These are phyloP conservation scores for Pezicula neosporulosa DNA, from an alignment of 2,329 filamentous ascomycete genomes.

Conservation along the genomic window DNA sequence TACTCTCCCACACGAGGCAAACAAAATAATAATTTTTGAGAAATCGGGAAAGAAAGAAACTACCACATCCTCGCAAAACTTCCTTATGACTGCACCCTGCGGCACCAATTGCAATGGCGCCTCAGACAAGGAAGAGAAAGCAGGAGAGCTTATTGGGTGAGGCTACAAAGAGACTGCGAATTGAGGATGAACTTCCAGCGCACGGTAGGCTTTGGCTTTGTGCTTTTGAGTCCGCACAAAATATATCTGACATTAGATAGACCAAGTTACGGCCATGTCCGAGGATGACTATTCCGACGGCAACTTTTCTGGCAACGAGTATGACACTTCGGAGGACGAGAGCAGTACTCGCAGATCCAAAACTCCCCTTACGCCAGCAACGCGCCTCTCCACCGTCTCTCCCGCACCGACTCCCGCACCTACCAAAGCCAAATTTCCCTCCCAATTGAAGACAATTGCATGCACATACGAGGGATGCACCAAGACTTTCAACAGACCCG, in stretches of 20 bases:
- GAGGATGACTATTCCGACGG: slow-evolving; percentile 36
- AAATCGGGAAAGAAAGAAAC: slow-evolving; percentile 4
- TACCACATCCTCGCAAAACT: slow-evolving; percentile 3
- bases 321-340: slow-evolving; percentile 26
- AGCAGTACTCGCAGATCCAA: slow-evolving; percentile 27
- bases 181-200: slow-evolving; percentile 9
- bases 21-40: not conserved
- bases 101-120: slow-evolving; percentile 16
- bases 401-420: slow-evolving; percentile 32
- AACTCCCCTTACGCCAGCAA: slow-evolving; percentile 45
- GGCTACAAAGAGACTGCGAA: slow-evolving; percentile 16
- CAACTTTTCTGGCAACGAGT: slow-evolving; percentile 31
- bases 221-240: slow-evolving; percentile 1
- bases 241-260: not conserved
- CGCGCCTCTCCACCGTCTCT: too few species aligned
- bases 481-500: slow-evolving; percentile 86
- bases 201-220: slow-evolving; percentile 9
- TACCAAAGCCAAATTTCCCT: slow-evolving; percentile 52
- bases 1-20: not conserved
- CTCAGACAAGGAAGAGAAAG: slow-evolving; percentile 18
- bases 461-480: slow-evolving; percentile 73
- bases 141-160: slow-evolving; percentile 10
- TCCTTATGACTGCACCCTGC: slow-evolving; percentile 2
- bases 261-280: slow-evolving; percentile 16
- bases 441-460: slow-evolving; percentile 70